Evolutionary conservation across 768 basidiomycete genomes (phyloP), one percentile per base, ranked within the genome.

Genomic region (Suillus paluster): DNA sequence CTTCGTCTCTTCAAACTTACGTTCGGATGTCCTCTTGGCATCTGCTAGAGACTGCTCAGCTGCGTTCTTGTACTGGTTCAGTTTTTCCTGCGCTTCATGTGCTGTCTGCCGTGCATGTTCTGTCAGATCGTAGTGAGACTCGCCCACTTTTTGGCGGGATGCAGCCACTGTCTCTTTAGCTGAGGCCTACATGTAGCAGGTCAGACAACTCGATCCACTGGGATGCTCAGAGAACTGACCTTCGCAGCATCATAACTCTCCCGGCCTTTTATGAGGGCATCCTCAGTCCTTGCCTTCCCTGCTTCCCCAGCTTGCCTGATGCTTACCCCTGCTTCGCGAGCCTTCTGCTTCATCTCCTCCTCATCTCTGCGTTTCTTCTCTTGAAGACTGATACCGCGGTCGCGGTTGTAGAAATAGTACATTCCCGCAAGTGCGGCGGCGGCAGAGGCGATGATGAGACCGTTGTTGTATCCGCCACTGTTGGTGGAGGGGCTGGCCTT

Each of bases 341-440:
- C 70, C 60, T 70, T 78, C 64, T 60, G 63, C 49, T 71, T 73
- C 19, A 68, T 33, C 30, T 73, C 73, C 57, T 73, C 78, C 66
- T 79, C 77, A n/a, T 73, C 71, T 27, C 38, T 55, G 15, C 64
- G 69, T 50, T 73, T 66, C n/a, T 67, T 72, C 19, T 49, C 45
- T 48, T 70, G 68, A 23, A 65, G 68, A 49, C 70, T 63, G 36
- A 70, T 58, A 1, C 63, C 67, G 38, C 64, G 61, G 25, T 63
- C 69, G 52, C 64, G 69, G n/a, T 68, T 65, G 68, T 76, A 78
- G 65, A 78, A 80, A 58, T 76, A 75, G 65, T 78, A 80, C 41
- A 75, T 63, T 14, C 70, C 78, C 4, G 73, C 80, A 53, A 77
- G 69, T 2, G 73, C 76, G 8, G 69, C 77, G 38, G 69, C 61